Evolutionary conservation across 139 green algal species (phyloP).

Genomic region (Chlamydomonas incerta): DNA sequence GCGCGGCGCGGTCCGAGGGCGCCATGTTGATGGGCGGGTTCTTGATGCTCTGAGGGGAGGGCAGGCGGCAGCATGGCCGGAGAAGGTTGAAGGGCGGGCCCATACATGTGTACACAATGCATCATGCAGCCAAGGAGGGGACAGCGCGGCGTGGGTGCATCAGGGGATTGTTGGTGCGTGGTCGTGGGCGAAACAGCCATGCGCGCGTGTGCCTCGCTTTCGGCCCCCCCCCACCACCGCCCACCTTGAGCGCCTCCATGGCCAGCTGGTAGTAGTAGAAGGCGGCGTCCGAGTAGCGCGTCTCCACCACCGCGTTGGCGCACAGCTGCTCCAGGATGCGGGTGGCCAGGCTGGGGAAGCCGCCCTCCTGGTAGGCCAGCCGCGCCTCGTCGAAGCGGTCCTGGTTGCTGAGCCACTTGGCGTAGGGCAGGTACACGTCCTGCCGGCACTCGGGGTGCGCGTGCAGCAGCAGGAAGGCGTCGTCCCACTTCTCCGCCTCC

Average conservation of each 20-base stretch:
- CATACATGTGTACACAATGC: too few species aligned
- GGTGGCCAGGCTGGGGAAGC: slow-evolving; percentile 58
- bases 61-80: neutral
- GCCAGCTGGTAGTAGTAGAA: slow-evolving; percentile 78
- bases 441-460: slow-evolving; percentile 59
- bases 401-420: slow-evolving; percentile 68
- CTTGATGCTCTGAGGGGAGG: slow-evolving; percentile 49
- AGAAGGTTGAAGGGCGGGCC: too few species aligned
- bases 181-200: too few species aligned
- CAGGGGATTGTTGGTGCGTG: too few species aligned
- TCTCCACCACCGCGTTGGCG: slow-evolving; percentile 72
- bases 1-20: slow-evolving; percentile 44
- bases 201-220: too few species aligned
- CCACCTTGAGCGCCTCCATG: slow-evolving; percentile 66
- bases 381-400: slow-evolving; percentile 65
- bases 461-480: slow-evolving; percentile 75
- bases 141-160: too few species aligned
- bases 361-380: slow-evolving; percentile 60
- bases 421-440: slow-evolving; percentile 74
- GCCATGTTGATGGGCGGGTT: slow-evolving; percentile 51
- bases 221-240: too few species aligned
- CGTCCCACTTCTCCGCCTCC: slow-evolving; percentile 72
- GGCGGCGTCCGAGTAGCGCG: slow-evolving; percentile 71
- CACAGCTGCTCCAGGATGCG: slow-evolving; percentile 73
- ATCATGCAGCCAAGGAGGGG: too few species aligned